Base-by-base conservation (phyloP, 495 filamentous ascomycete genomes). In the Aspergillus egyptiacus region DNA sequence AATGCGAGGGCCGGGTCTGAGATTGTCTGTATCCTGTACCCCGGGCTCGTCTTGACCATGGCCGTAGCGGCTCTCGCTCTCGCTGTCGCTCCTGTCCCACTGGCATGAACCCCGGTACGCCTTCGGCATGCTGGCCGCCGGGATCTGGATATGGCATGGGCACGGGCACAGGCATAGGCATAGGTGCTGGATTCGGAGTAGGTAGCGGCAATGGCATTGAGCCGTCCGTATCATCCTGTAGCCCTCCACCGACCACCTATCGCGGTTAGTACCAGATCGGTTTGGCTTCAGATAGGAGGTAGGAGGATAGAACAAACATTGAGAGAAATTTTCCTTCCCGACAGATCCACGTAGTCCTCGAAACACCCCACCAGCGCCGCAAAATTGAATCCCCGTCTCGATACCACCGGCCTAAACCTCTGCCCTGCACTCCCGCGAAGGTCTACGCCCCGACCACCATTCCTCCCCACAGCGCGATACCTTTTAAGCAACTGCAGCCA, bases 291-390 rank as follows among this genome's bases (percentile, higher is more conserved):
- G 5, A 6, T 7, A 18, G 34, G 14, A 36, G 34, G 34, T n/a
- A n/a, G 14, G 13, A 11, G 17, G 17, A 18, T 5, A 18, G 18
- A 4, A 23, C 30, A 33, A 15, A 33, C 7, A 1, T 62, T 47
- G 1, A 61, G n/a, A n/a, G n/a, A 48, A 42, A 54, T 63, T 33
- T 60, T 66, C 40, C 68, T 57, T 6, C 70, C 69, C 2, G 69
- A 65, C 66, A 74, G 67, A 13, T 65, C 56, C 13, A 71, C 66
- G 48, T 72, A 74, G 20, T 70, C 66, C 37, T 72, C 70, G 23
- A 74, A 66, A 13, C 56, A 55, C 42, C 63, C 67, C 35, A 60
- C 60, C 28, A 74, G 20, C 0, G 48, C 54, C 0, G 68, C 69
- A 51, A 72, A 74, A 35, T 74, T 74, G 54, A 70, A 74, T 6